These are phyloP conservation scores for Backusella sp. DNA, from an alignment of 192 early-diverging fungal species.

Conservation along the genomic window DNA sequence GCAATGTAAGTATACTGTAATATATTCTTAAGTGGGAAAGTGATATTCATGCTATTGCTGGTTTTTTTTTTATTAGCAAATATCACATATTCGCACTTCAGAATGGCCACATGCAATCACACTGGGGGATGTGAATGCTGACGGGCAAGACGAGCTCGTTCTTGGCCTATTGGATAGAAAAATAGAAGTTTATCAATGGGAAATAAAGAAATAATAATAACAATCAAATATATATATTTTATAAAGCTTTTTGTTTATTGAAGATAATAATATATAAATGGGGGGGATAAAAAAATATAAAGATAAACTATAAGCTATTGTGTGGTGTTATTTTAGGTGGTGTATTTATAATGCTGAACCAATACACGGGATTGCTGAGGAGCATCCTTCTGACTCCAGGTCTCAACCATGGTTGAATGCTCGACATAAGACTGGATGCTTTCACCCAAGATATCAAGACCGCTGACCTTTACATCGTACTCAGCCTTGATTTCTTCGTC, in stretches of 20 bases:
- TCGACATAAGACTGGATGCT: conserved; percentile 28
- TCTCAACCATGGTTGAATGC: conserved; percentile 14
- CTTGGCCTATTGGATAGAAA: conserved; percentile 34
- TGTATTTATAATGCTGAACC: background rate
- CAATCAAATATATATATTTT: background rate
- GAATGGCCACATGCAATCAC: conserved; percentile 37
- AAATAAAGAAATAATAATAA: background rate
- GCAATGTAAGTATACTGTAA: conserved; percentile 18
- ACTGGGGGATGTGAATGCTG: conserved; percentile 35
- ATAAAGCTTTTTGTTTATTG: conserved; percentile 5
- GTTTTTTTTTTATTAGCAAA: conserved; percentile 12
- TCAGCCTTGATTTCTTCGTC: background rate
- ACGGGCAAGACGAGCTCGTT: conserved; percentile 38
- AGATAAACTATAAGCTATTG: background rate
- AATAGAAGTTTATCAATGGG: conserved; percentile 31
- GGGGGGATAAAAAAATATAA: background rate
- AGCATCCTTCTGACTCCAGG: background rate
- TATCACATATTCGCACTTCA: conserved; percentile 22
- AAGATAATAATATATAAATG: background rate
- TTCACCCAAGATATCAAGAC: conserved; percentile 29
- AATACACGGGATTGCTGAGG: background rate
- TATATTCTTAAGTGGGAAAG: background rate
- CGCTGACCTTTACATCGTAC: conserved; percentile 12
- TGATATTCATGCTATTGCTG: background rate
- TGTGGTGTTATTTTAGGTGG: background rate